Evolutionary conservation across 2,329 filamentous ascomycete species (phyloP).

Genomic region (Tolypocladium ovalisporum): DNA sequence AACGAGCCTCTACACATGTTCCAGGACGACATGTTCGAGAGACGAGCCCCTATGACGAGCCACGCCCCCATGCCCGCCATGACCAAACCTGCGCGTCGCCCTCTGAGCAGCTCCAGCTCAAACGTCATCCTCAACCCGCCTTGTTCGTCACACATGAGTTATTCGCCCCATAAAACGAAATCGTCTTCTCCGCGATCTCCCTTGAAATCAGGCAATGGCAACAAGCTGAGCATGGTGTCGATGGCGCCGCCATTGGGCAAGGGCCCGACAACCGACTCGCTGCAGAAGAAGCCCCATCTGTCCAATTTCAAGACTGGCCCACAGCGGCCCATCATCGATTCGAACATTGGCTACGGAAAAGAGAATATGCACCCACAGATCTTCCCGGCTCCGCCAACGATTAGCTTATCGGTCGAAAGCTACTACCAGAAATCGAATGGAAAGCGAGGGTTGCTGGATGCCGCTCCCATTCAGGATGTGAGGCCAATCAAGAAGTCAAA

Average conservation of each 20-base stretch:
- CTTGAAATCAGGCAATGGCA: conserved; percentile 39
- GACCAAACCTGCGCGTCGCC: conserved; percentile 34
- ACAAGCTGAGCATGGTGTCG: conserved; percentile 54
- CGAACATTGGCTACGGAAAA: conserved; percentile 33
- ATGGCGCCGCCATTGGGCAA: conserved; percentile 54
- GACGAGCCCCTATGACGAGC: conserved; percentile 37
- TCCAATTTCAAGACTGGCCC: conserved; percentile 48
- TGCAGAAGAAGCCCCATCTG: conserved; percentile 54
- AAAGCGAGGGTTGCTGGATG: conserved; percentile 60
- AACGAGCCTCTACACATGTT: conserved; percentile 40
- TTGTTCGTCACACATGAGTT: conserved; percentile 37
- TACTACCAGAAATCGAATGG: conserved; percentile 41
- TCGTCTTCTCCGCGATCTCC: conserved; percentile 51
- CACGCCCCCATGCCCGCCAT: conserved; percentile 45
- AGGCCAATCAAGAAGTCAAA: conserved; percentile 59
- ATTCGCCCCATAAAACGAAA: conserved; percentile 60
- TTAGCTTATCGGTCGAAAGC: conserved; percentile 39
- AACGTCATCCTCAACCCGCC: conserved; percentile 60
- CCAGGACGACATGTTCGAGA: conserved; percentile 38
- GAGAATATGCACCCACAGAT: conserved; percentile 44
- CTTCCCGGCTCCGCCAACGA: conserved; percentile 35
- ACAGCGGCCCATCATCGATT: conserved; percentile 39
- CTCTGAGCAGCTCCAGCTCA: conserved; percentile 38
- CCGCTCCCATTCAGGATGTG: conserved; percentile 60
- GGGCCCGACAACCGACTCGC: conserved; percentile 51